Conservation (phyloP, 306 rosid species). For the Citrullus colocynthis region DNA sequence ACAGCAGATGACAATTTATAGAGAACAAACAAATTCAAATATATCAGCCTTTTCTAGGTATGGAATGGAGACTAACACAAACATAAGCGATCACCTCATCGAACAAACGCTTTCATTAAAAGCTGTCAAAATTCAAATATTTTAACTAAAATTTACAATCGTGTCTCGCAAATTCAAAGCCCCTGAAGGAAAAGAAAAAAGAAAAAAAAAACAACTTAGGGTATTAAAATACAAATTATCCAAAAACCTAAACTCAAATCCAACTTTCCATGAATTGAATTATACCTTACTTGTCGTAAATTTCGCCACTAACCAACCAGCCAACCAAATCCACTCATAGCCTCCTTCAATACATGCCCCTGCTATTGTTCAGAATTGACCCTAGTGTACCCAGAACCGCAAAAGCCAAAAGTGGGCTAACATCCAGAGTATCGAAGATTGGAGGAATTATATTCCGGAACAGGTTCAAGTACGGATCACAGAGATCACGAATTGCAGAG, state of each 20-base stretch:
- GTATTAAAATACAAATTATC: not conserved
- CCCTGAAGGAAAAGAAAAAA: not conserved
- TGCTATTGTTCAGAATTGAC: constrained; percentile 36
- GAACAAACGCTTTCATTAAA: not conserved
- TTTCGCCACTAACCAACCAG: not conserved
- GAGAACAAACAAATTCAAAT: not conserved
- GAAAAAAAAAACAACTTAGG: not conserved
- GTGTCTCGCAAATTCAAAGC: not conserved
- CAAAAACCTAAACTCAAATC: not conserved
- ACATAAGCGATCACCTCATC: not conserved
- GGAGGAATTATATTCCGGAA: constrained; percentile 87
- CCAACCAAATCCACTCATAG: not conserved
- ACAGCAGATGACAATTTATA: not conserved
- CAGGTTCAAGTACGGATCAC: constrained; percentile 79
- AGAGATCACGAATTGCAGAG: constrained; percentile 76
- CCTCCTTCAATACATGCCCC: constrained; percentile 14
- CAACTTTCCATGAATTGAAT: not conserved
- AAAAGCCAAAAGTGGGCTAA: constrained; percentile 86
- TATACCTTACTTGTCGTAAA: constrained; percentile 10
- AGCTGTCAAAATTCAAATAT: constrained; percentile 8
- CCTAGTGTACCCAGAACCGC: constrained; percentile 78
- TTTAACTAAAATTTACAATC: not conserved
- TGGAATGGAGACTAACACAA: not conserved
- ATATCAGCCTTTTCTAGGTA: not conserved
- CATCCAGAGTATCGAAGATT: constrained; percentile 67